A percentile compares a stretch with the other conserved stretches of the same genome.
phyloP scores from a whole-genome alignment of 106 monocot species.

The Allium fistulosum region DNA sequence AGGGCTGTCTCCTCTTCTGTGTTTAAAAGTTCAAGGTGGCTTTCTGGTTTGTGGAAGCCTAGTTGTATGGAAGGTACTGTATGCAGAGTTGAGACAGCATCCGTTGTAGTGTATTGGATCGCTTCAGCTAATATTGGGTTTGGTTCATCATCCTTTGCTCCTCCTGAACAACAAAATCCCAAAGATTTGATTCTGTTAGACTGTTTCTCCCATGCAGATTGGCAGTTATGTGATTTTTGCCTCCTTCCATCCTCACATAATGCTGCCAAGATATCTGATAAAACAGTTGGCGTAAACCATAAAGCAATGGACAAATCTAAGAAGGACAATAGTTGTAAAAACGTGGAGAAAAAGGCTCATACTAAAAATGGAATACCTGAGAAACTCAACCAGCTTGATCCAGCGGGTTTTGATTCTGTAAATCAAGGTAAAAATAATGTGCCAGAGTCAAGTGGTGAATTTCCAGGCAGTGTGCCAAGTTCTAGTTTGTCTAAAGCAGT shows the following conservation, averaged over 20 bases:
- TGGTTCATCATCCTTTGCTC: conserved; percentile 39
- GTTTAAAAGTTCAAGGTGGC: conserved; percentile 73
- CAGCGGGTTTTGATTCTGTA: neutral
- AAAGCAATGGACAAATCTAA: conserved; percentile 6
- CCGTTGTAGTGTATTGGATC: conserved; percentile 86
- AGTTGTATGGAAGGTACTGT: conserved; percentile 89
- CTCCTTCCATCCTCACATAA: conserved; percentile 29
- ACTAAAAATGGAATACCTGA: too few species aligned
- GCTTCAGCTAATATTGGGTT: conserved; percentile 57
- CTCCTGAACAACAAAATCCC: conserved; percentile 78
- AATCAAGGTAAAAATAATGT: conserved; percentile 6
- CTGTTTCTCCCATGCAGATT: conserved; percentile 80
- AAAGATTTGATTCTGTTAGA: conserved; percentile 77
- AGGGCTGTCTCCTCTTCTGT: conserved; percentile 76
- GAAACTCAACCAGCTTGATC: neutral
- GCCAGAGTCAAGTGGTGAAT: conserved; percentile 10
- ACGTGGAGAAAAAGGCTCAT: too few species aligned
- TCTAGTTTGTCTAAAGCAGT: conserved; percentile 18
- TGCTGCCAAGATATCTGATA: conserved; percentile 11
- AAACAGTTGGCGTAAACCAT: conserved; percentile 2
- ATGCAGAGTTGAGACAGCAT: conserved; percentile 66
- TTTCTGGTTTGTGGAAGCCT: conserved; percentile 85
- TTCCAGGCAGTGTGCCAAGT: conserved; percentile 16
- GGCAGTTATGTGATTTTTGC: conserved; percentile 97
- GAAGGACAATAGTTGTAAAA: too few species aligned